These are phyloP conservation scores for Naganishia kalamii DNA, from an alignment of 768 basidiomycete species.

Conservation along the genomic window DNA sequence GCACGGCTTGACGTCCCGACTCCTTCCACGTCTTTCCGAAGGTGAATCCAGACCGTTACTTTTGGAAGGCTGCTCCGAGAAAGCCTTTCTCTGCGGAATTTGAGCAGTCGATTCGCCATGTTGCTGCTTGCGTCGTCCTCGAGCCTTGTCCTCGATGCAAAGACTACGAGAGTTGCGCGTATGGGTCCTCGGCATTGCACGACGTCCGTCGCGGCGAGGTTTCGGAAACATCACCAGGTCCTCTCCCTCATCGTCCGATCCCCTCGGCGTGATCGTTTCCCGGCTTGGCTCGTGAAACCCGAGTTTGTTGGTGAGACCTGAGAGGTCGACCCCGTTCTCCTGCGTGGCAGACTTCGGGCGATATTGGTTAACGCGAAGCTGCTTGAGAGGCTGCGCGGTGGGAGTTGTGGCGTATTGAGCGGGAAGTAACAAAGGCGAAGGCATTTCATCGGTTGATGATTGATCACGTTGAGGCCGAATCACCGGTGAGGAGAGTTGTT, in stretches of 20 bases:
- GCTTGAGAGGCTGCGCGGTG: neutral
- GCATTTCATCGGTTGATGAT: neutral
- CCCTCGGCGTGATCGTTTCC: constrained; percentile 4
- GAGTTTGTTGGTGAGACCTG: neutral
- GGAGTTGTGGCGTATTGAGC: neutral
- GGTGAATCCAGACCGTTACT: neutral
- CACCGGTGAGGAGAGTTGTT: neutral
- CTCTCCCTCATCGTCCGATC: constrained; percentile 4
- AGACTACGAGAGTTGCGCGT: neutral
- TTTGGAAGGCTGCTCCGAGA: neutral
- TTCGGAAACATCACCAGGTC: neutral
- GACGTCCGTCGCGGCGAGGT: neutral
- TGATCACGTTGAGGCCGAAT: neutral
- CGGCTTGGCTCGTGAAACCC: constrained; percentile 2
- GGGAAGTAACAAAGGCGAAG: constrained; percentile 2
- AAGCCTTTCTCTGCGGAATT: neutral
- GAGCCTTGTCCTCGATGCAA: constrained; percentile 2
- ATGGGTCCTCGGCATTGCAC: neutral
- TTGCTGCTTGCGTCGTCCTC: neutral
- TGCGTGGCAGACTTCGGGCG: neutral
- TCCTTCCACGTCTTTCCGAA: constrained; percentile 7
- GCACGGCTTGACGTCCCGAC: constrained; percentile 4
- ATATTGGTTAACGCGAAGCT: neutral
- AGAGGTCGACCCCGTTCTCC: neutral
- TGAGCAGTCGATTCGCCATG: neutral